A percentile compares a stretch with the other conserved stretches of the same genome.
These are phyloP conservation scores for Emericellopsis cladophorae DNA, from an alignment of 2,329 filamentous ascomycete genomes.

Conservation along the genomic window DNA sequence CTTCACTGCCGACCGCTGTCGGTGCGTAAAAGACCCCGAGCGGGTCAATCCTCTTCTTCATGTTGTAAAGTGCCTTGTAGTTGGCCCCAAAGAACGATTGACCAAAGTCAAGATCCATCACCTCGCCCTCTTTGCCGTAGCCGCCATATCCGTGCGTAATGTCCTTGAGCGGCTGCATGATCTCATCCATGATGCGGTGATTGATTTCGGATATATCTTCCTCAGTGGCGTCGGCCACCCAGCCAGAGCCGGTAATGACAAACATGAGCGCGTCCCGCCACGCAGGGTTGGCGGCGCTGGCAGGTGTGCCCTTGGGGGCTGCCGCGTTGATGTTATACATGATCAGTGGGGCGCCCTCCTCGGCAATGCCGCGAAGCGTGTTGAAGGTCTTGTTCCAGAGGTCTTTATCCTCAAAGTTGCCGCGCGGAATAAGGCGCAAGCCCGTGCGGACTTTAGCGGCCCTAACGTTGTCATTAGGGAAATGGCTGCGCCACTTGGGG, in stretches of 20 bases:
- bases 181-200: conserved; percentile 15
- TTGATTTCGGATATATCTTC: conserved; percentile 9
- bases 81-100: conserved; percentile 15
- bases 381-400: conserved; percentile 8
- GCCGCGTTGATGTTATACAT: conserved; percentile 11
- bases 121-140: conserved; percentile 18
- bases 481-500: conserved; percentile 23
- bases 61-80: conserved; percentile 11
- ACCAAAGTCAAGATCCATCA: conserved; percentile 16
- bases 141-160: conserved; percentile 11
- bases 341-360: conserved; percentile 11
- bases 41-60: conserved; percentile 19
- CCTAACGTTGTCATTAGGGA: conserved; percentile 16
- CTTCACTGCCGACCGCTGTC: conserved; percentile 15
- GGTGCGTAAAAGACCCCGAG: conserved; percentile 13
- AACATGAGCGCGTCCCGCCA: conserved; percentile 29
- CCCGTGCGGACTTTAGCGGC: conserved; percentile 12
- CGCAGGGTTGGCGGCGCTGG: conserved; percentile 27
- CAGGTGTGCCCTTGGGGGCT: conserved; percentile 7
- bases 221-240: conserved; percentile 7
- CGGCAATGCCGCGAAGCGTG: conserved; percentile 8
- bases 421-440: conserved; percentile 25
- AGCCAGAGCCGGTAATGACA: conserved; percentile 13
- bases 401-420: conserved; percentile 8
- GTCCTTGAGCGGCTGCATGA: conserved; percentile 15